A percentile compares a stretch with the other conserved stretches of the same genome.
phyloP scores from a whole-genome alignment of 2,329 filamentous ascomycete species.

The Fusarium fracticaudum region DNA sequence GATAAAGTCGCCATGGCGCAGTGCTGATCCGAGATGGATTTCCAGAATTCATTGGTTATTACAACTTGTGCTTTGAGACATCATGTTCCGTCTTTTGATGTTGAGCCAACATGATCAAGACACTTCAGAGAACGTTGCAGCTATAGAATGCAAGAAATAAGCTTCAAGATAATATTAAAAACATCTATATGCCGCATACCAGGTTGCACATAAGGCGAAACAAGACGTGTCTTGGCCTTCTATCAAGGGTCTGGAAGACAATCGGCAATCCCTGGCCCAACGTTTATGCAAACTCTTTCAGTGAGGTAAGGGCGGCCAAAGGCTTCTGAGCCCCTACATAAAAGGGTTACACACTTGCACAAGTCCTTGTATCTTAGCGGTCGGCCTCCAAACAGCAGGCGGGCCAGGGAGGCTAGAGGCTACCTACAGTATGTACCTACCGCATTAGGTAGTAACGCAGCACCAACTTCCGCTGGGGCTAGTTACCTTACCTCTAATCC shows the following conservation, averaged over 20 bases:
- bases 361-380: conserved; percentile 21
- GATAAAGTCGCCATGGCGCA: neutral
- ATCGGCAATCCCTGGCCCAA: neutral
- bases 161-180: neutral
- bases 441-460: neutral
- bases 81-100: neutral
- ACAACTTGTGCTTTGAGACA: neutral
- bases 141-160: neutral
- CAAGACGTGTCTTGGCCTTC: conserved; percentile 26
- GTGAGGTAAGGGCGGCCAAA: neutral
- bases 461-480: conserved; percentile 12
- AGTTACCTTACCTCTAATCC: neutral
- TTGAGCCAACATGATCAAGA: neutral
- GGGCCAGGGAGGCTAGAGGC: neutral
- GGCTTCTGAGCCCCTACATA: conserved; percentile 3
- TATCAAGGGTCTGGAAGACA: neutral
- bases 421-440: neutral
- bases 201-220: conserved; percentile 19
- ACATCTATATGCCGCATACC: neutral
- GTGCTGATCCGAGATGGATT: neutral
- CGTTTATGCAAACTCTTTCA: conserved; percentile 3
- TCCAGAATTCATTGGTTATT: conserved; percentile 14
- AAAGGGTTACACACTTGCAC: conserved; percentile 11
- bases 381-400: conserved; percentile 20
- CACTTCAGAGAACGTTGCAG: neutral